Evolutionary conservation across 331 rosid genomes (phyloP).

Genomic region (Malus hybrid): DNA sequence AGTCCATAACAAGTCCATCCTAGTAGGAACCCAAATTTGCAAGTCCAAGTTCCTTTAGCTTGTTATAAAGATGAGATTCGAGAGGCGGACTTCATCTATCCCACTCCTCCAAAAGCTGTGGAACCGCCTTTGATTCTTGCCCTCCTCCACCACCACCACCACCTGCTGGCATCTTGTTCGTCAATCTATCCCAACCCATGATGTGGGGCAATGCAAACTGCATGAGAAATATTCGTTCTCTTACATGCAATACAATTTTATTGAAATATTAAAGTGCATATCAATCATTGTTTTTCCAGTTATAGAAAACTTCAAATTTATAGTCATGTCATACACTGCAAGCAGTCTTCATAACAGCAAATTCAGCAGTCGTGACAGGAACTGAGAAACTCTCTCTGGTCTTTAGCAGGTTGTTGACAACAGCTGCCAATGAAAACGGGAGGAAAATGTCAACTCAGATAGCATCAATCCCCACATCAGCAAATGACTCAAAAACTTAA

Average conservation of each 20-base stretch:
- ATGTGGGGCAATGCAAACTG: constrained; percentile 91
- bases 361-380: constrained; percentile 81
- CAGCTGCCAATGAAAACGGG: constrained; percentile 43
- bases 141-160: constrained; percentile 11
- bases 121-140: constrained; percentile 22
- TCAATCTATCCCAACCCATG: constrained; percentile 79
- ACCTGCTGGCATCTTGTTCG: constrained; percentile 28
- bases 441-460: constrained; percentile 5
- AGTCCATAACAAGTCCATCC: not conserved
- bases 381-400: constrained; percentile 51
- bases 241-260: not conserved
- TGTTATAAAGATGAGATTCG: not conserved
- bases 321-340: constrained; percentile 60
- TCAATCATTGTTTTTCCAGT: not conserved
- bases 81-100: constrained; percentile 38
- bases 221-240: not conserved
- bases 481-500: not conserved
- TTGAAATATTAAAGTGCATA: not conserved
- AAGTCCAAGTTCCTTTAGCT: not conserved
- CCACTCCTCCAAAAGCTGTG: constrained; percentile 59
- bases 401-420: constrained; percentile 51
- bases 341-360: constrained; percentile 83
- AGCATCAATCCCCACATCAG: not conserved
- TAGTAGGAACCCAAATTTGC: not conserved
- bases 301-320: constrained; percentile 5